phyloP scores from a whole-genome alignment of 257 asterid species.

The Asclepias syriaca region DNA sequence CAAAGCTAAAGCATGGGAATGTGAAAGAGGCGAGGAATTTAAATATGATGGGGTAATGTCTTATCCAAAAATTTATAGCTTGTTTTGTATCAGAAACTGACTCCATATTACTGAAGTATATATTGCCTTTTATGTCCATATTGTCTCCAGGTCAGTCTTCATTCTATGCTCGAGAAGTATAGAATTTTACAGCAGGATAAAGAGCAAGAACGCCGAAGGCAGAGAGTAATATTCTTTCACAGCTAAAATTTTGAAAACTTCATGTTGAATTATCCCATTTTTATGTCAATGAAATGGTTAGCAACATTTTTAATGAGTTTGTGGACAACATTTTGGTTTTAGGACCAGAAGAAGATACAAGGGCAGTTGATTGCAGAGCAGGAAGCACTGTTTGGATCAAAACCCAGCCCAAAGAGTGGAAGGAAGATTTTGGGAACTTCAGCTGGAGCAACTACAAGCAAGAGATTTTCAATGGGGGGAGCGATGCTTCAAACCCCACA shows the following conservation, averaged over 20 bases:
- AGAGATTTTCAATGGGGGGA: conserved; percentile 69
- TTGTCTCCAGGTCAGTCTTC: conserved; percentile 55
- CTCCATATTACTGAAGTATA: neutral
- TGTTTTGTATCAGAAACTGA: neutral
- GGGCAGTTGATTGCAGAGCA: conserved; percentile 72
- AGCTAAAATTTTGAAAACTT: conserved; percentile 2
- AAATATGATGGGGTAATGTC: conserved; percentile 74
- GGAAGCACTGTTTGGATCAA: conserved; percentile 79
- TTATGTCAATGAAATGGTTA: neutral
- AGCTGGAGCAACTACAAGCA: conserved; percentile 35
- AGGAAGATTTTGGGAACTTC: conserved; percentile 50
- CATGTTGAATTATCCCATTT: neutral
- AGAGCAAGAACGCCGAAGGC: conserved; percentile 75
- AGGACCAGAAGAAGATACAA: conserved; percentile 89
- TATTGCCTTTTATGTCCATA: neutral
- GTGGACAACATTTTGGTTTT: conserved; percentile 7
- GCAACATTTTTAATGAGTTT: neutral
- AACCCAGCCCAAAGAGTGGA: conserved; percentile 69
- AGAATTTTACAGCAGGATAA: conserved; percentile 55
- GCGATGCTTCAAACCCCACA: conserved; percentile 51
- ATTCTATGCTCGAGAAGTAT: conserved; percentile 66
- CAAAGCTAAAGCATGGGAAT: conserved; percentile 72
- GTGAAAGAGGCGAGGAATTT: conserved; percentile 62
- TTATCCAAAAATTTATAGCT: conserved; percentile 1
- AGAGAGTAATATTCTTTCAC: conserved; percentile 46